Conservation (phyloP, 2,329 filamentous ascomycete genomes). For the Epichloe festucae region DNA sequence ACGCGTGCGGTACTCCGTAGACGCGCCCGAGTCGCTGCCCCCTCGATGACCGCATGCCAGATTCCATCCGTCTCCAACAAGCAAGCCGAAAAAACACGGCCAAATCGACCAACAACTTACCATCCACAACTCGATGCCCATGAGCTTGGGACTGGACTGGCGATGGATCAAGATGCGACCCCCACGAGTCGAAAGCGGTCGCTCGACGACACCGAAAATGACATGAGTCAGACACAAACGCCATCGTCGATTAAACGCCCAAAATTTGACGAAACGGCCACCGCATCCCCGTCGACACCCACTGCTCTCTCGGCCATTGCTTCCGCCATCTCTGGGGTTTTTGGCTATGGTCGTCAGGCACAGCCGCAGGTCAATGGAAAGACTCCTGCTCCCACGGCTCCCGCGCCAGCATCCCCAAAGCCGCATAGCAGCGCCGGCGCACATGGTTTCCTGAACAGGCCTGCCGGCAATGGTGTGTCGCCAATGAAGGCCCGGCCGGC, state of each 20-base stretch:
- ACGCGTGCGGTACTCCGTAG: not conserved
- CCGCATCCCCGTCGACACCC: slow-evolving; percentile 16
- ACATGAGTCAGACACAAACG: slow-evolving; percentile 11
- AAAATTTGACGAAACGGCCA: slow-evolving; percentile 16
- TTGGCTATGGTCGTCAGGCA: slow-evolving; percentile 12
- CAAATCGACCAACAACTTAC: not conserved
- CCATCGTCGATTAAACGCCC: slow-evolving; percentile 19
- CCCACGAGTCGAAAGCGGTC: slow-evolving; percentile 8
- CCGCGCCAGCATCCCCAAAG: not conserved
- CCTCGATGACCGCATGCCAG: not conserved
- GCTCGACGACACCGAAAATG: slow-evolving; percentile 11
- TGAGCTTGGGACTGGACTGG: not conserved
- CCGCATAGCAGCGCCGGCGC: not conserved
- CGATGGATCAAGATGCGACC: slow-evolving; percentile 16
- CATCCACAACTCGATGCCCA: not conserved
- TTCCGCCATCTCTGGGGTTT: slow-evolving; percentile 18
- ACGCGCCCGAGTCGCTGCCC: not conserved
- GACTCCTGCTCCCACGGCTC: not conserved
- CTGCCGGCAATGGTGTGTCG: slow-evolving; percentile 4
- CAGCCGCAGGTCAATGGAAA: slow-evolving; percentile 7
- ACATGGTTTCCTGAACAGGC: slow-evolving; percentile 1
- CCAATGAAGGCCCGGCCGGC: slow-evolving; percentile 13
- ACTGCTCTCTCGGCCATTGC: slow-evolving; percentile 19
- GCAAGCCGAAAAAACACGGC: not conserved
- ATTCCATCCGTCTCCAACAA: not conserved